Conservation (phyloP, 2,329 filamentous ascomycete species). For the Tolypocladium ophioglossoides region DNA sequence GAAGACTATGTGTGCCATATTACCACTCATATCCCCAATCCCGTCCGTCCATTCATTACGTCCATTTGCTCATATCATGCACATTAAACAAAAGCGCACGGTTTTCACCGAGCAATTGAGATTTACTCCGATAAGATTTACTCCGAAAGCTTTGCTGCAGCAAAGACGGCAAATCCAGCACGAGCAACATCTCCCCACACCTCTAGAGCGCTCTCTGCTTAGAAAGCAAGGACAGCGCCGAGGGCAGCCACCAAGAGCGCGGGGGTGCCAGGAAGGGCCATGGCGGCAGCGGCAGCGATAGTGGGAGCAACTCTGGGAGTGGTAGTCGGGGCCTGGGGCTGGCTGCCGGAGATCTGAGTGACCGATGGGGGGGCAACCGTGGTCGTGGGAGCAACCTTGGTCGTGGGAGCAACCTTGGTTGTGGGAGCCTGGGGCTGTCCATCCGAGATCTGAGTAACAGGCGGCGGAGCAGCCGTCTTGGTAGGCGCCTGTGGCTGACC, state of each 20-base stretch:
- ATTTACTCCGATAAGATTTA: too few species aligned
- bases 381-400: slow-evolving; percentile 13
- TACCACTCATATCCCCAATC: not conserved
- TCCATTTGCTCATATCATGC: not conserved
- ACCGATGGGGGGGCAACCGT: slow-evolving; percentile 23
- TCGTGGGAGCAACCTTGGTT: slow-evolving; percentile 24
- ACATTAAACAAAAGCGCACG: not conserved
- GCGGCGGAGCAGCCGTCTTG: slow-evolving; percentile 10
- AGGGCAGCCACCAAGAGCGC: slow-evolving; percentile 7
- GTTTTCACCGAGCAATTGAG: not conserved
- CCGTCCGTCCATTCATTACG: not conserved
- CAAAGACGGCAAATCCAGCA: not conserved
- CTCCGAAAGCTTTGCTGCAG: not conserved
- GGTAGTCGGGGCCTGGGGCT: slow-evolving; percentile 15
- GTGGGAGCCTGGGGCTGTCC: slow-evolving; percentile 38
- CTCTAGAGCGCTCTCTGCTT: not conserved
- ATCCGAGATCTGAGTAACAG: slow-evolving; percentile 29
- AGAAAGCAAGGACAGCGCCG: slow-evolving; percentile 10
- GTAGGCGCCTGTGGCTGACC: slow-evolving; percentile 19
- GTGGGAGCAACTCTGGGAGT: slow-evolving; percentile 24
- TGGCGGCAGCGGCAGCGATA: slow-evolving; percentile 8
- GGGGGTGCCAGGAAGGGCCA: slow-evolving; percentile 3
- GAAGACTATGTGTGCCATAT: not conserved
- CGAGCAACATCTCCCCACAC: too few species aligned
- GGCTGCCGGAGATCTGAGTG: slow-evolving; percentile 19